Evolutionary conservation across 164 flowering plant genomes (phyloP), one percentile per base, ranked within the genome.

Genomic region (Chimonanthus praecox): DNA sequence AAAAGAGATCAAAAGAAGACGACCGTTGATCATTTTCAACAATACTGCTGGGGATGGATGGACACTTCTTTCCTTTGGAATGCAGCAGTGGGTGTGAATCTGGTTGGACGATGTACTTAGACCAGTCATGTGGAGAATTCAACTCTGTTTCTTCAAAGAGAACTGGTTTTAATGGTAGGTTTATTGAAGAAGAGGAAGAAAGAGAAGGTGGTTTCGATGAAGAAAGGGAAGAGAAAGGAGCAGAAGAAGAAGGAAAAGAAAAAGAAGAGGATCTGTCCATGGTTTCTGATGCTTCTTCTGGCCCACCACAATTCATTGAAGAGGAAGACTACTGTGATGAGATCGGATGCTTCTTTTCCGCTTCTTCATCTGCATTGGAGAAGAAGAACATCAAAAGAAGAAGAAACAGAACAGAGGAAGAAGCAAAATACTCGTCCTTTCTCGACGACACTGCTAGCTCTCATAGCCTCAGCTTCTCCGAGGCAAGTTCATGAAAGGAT

Each of bases 271-370:
- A 90, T 73, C 74, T 89, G 64, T 93, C 98, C 6, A 91, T 94
- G 98, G 89, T 94, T 49, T 94, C 98, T 64, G 98, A 93, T 84
- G 98, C 98, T 20, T 93, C 98, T 20, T 93, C 98, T 13, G 97
- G 94, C 7, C 98, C 94, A 75, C 87, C 91, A 44, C 84, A 85
- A 80, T 81, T 82, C 61, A 82, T 76, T n/a, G 86, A 87, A 67
- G 83, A 82, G 11, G 88, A 88, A 47, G 81, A 82, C 9, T 82
- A 70, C 80, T 75, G 13, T 21, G 63, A 80, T 69, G 84, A 74
- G 68, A 78, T 77, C 72, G 85, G 74, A 58, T 77, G 64, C 48
- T 77, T 71, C 46, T 79, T 51, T 50, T 64, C 85, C 68, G 73
- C 74, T 73, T 68, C 85, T 70, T 50, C 80, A 6, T 71, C 72